A percentile compares a stretch with the other conserved stretches of the same genome.
phyloP scores from a whole-genome alignment of 116 monocot species.

The Thalassia testudinum region DNA sequence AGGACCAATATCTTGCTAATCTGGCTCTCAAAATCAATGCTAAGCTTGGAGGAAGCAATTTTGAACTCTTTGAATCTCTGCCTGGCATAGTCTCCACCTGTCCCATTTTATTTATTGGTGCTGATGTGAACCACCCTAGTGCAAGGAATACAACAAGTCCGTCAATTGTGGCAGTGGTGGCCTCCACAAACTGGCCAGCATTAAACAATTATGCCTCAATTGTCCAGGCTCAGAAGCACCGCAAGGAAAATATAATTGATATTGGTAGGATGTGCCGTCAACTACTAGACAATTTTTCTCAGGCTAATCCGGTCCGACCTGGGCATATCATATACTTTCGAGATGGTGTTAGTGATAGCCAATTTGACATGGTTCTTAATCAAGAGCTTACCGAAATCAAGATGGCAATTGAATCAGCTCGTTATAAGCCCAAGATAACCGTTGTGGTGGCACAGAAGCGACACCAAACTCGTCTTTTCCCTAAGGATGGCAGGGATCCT shows the following conservation, averaged over 20 bases:
- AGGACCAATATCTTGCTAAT: slow-evolving; percentile 23
- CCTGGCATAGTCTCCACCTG: background rate
- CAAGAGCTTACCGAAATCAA: slow-evolving; percentile 23
- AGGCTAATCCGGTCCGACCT: background rate
- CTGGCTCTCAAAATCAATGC: slow-evolving; percentile 44
- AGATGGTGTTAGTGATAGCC: slow-evolving; percentile 11
- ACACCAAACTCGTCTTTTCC: slow-evolving; percentile 38
- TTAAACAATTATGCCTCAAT: slow-evolving; percentile 1
- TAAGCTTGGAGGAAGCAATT: slow-evolving; percentile 38
- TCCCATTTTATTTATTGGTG: slow-evolving; percentile 32
- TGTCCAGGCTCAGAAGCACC: slow-evolving; percentile 4
- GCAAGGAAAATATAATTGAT: slow-evolving; percentile 1
- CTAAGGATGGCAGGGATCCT: background rate
- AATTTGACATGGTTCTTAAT: slow-evolving; percentile 12
- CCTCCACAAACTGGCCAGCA: slow-evolving; percentile 7
- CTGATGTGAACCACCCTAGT: slow-evolving; percentile 21
- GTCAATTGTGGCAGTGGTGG: slow-evolving; percentile 8
- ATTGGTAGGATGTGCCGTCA: slow-evolving; percentile 2
- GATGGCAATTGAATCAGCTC: slow-evolving; percentile 3
- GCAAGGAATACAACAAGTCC: background rate
- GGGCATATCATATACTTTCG: slow-evolving; percentile 3
- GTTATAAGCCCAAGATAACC: slow-evolving; percentile 17
- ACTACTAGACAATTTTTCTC: background rate
- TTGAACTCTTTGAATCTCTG: slow-evolving; percentile 17
- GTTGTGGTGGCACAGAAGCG: slow-evolving; percentile 45